Base-by-base conservation (phyloP, 2,329 filamentous ascomycete species). In the Fusarium graminum region DNA sequence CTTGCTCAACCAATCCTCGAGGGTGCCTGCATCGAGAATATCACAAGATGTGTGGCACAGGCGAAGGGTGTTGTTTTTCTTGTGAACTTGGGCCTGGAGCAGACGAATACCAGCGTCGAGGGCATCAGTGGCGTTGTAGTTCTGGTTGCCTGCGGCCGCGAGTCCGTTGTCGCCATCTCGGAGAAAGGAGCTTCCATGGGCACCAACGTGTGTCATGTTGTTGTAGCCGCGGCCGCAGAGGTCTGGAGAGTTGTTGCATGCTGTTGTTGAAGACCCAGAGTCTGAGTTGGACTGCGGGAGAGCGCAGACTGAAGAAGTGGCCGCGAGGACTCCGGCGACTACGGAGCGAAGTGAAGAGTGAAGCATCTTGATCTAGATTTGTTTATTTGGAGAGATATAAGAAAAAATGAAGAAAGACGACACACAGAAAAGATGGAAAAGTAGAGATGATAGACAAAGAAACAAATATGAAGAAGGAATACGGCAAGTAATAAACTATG, bases 241-340 rank as follows among this genome's bases (percentile, higher is more conserved):
- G 41, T 83, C 80, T 0, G 91, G 90, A 1, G 90, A 93, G 82
- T 94, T 94, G 80, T 95, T 95, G 85, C 92, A 95, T 30, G 88
- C 87, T 16, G 72, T 72, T 22, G 74, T 72, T 22, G 74, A 69
- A 7, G 61, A 57, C 19, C 59, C 56, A 7, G 63, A 59, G 28
- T 41, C 60, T 11, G 73, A 60, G 47, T 32, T 63, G 26, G 54
- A 58, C 32, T 75, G 72, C 16, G 72, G 74, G 29, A 72, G 59
- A 47, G 73, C 74, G 29, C 63, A 57, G 58, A 68, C 71, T 16
- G 68, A 59, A 44, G 70, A 57, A 30, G 63, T 59, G 29, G 67
- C 68, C 28, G 65, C 65, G 50, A 73, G 58, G 36, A 61, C 70
- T 52, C 62, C 70, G 6, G 58, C 65, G 26, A 56, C 49, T 29